Evolutionary conservation across 495 filamentous ascomycete genomes (phyloP).

Genomic region (Letharia columbiana): DNA sequence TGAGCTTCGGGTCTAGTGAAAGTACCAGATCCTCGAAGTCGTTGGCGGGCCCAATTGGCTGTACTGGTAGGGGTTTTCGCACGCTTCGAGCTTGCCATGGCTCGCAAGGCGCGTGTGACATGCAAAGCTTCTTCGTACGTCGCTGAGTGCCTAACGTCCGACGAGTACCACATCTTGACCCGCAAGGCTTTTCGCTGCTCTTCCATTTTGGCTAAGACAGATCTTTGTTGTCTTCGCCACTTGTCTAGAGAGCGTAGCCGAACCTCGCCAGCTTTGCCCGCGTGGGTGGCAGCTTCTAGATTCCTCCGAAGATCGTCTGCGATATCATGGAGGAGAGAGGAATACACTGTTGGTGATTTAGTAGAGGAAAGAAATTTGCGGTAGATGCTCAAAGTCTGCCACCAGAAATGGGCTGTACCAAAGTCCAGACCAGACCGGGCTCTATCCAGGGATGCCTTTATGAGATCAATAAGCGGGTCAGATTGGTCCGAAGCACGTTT

Average conservation of each 20-base stretch:
- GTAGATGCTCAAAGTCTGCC: slow-evolving; percentile 16
- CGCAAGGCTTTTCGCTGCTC: slow-evolving; percentile 48
- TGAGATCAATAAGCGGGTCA: slow-evolving; percentile 11
- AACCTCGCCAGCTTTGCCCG: slow-evolving; percentile 7
- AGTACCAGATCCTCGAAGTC: slow-evolving; percentile 19
- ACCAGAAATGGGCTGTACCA: slow-evolving; percentile 18
- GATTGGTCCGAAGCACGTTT: background rate
- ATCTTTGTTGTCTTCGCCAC: slow-evolving; percentile 29
- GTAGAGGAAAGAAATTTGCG: background rate
- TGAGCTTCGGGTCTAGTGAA: slow-evolving; percentile 59
- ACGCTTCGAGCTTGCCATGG: slow-evolving; percentile 60
- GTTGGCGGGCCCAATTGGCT: slow-evolving; percentile 24
- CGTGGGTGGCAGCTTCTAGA: background rate
- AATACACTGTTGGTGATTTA: background rate
- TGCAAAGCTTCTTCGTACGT: slow-evolving; percentile 83
- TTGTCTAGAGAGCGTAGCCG: slow-evolving; percentile 13
- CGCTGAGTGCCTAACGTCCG: slow-evolving; percentile 86
- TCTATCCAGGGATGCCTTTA: slow-evolving; percentile 9
- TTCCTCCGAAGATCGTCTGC: slow-evolving; percentile 8
- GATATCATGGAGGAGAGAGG: slow-evolving; percentile 5
- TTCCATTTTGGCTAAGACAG: slow-evolving; percentile 26
- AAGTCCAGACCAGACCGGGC: slow-evolving; percentile 13
- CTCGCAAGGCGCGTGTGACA: slow-evolving; percentile 78
- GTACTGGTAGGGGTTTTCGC: slow-evolving; percentile 35
- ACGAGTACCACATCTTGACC: slow-evolving; percentile 99